Evolutionary conservation across 768 basidiomycete species (phyloP).

Genomic region (Crepidotus variabilis): DNA sequence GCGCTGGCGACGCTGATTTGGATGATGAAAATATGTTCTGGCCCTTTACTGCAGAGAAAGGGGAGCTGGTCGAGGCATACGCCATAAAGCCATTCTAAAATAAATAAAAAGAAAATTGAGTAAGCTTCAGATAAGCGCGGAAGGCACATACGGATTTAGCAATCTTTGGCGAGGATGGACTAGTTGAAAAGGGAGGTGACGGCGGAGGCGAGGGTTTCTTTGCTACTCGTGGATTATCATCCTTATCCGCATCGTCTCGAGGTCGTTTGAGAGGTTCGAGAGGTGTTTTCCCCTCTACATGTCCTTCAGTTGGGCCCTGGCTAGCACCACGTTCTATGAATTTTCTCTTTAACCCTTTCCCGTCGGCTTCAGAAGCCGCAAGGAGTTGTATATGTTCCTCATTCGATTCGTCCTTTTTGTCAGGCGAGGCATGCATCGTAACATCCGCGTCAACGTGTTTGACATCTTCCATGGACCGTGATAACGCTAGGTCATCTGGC

Average conservation of each 20-base stretch:
- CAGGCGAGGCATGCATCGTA: constrained; percentile 3
- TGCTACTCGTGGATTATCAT: constrained; percentile 56
- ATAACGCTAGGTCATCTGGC: constrained; percentile 1
- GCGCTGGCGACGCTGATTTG: constrained; percentile 28
- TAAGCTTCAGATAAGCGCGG: constrained; percentile 3
- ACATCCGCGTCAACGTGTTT: neutral
- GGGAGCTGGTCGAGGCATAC: constrained; percentile 70
- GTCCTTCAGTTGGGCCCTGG: constrained; percentile 44
- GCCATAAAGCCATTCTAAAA: constrained; percentile 72
- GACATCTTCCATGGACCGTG: constrained; percentile 2
- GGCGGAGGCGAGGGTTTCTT: constrained; percentile 71
- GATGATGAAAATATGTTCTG: constrained; percentile 48
- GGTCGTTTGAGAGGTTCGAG: constrained; percentile 51
- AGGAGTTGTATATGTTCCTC: constrained; percentile 15
- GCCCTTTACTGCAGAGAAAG: constrained; percentile 72
- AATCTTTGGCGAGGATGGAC: constrained; percentile 29
- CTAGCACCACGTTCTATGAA: constrained; percentile 65
- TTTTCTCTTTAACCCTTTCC: constrained; percentile 70
- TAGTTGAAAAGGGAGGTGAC: constrained; percentile 37
- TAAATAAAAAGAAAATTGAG: neutral
- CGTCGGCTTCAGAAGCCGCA: constrained; percentile 46
- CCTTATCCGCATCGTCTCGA: constrained; percentile 59
- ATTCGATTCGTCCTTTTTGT: constrained; percentile 5
- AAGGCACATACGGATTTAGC: constrained; percentile 40
- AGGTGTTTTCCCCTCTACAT: constrained; percentile 21